Percentiles rank a stretch among this genome's conserved stretches.
phyloP scores from a whole-genome alignment of 495 filamentous ascomycete genomes.

The Pseudomonodictys pantanalensis region DNA sequence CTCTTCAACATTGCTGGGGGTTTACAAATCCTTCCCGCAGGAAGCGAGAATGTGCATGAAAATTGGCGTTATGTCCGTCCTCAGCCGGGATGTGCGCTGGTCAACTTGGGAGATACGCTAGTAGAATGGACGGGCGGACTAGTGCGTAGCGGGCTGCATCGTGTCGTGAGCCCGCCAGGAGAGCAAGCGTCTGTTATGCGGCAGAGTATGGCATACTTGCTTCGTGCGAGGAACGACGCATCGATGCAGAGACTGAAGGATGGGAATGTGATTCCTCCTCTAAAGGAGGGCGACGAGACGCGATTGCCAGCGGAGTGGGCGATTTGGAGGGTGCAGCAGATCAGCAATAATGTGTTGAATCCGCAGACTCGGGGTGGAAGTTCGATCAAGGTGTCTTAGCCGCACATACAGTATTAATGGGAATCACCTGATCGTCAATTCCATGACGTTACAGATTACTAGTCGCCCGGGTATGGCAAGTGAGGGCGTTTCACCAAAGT shows the following conservation, averaged over 20 bases:
- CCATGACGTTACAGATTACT: no score
- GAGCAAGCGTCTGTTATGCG: not conserved
- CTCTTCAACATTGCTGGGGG: slow-evolving; percentile 8
- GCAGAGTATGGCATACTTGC: slow-evolving; percentile 14
- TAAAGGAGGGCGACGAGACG: slow-evolving; percentile 2
- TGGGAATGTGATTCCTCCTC: slow-evolving; percentile 8
- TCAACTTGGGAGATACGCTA: slow-evolving; percentile 11
- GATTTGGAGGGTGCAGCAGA: slow-evolving; percentile 10
- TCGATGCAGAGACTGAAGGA: slow-evolving; percentile 12
- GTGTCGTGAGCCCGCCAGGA: slow-evolving; percentile 6
- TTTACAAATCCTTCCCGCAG: slow-evolving; percentile 14
- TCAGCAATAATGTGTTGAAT: slow-evolving; percentile 15
- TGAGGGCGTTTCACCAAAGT: no score
- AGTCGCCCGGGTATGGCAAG: no score
- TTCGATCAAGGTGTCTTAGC: not conserved
- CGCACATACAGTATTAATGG: no score
- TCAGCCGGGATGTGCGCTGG: slow-evolving; percentile 1
- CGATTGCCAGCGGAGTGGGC: slow-evolving; percentile 8
- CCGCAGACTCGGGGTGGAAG: slow-evolving; percentile 11
- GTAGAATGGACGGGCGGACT: slow-evolving; percentile 16
- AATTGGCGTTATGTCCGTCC: slow-evolving; percentile 15
- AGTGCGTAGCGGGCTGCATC: slow-evolving; percentile 4
- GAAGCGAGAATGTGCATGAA: not conserved
- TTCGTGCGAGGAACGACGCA: not conserved
- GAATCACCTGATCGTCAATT: no score